Percentiles rank a stretch among this genome's conserved stretches.
Evolutionary conservation across 2,329 filamentous ascomycete species (phyloP).

Genomic region (Rutstroemia sp.): DNA sequence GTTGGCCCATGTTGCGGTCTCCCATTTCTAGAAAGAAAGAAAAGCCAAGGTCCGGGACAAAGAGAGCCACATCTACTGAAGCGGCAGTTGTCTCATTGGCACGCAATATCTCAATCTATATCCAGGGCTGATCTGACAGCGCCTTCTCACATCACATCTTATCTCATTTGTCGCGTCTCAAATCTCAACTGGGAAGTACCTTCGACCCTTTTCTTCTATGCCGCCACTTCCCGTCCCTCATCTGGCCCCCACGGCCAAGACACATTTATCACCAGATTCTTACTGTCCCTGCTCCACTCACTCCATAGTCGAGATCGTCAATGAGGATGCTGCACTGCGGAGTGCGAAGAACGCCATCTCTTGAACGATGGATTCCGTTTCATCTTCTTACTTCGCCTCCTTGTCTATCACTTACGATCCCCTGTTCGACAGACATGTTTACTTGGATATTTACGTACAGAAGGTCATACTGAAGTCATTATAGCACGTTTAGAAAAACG

Average conservation of each 20-base stretch:
- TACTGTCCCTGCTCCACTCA: not conserved
- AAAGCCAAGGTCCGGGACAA: no score
- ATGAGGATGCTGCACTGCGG: not conserved
- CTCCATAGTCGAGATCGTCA: not conserved
- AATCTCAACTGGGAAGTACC: not conserved
- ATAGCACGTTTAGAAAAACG: conserved; percentile 3
- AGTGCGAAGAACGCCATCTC: not conserved
- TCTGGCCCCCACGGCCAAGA: not conserved
- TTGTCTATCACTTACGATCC: not conserved
- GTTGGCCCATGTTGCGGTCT: no score
- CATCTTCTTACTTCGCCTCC: not conserved
- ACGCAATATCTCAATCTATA: not conserved
- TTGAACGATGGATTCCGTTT: not conserved
- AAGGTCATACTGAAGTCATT: no score
- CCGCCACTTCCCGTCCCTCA: not conserved
- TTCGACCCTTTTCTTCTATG: not conserved
- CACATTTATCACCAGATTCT: not conserved
- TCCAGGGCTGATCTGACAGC: not conserved
- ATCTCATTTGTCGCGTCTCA: not conserved
- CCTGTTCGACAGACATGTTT: not conserved
- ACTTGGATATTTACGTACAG: not conserved
- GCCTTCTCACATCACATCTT: conserved; percentile 3
- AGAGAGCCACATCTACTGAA: not conserved
- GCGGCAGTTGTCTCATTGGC: conserved; percentile 1
- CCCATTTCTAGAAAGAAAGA: no score